phyloP scores from a whole-genome alignment of 2,329 filamentous ascomycete species.

The Ophiosphaerella narmari region DNA sequence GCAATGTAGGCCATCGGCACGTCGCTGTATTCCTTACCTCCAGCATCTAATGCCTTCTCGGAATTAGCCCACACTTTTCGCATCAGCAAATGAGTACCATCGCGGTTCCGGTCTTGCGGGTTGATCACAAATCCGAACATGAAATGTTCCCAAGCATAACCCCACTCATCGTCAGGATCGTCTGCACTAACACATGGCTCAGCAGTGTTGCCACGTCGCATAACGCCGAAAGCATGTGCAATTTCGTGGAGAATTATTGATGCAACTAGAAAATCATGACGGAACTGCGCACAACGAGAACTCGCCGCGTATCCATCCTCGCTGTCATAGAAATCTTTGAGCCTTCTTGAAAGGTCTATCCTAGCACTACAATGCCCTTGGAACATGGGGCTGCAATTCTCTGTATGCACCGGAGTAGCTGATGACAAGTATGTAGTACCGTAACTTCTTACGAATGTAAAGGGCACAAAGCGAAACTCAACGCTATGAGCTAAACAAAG shows the following conservation, averaged over 20 bases:
- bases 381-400: constrained; percentile 18
- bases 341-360: constrained; percentile 31
- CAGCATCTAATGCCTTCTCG: constrained; percentile 10
- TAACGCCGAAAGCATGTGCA: constrained; percentile 40
- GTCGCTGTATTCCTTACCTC: constrained; percentile 37
- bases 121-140: constrained; percentile 42
- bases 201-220: constrained; percentile 31
- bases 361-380: constrained; percentile 12
- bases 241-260: constrained; percentile 40
- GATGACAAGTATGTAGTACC: constrained; percentile 22
- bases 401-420: constrained; percentile 6
- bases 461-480: constrained; percentile 20
- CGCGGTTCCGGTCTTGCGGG: constrained; percentile 25
- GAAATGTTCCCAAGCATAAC: constrained; percentile 45
- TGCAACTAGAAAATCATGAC: constrained; percentile 43
- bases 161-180: constrained; percentile 37
- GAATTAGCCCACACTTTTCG: constrained; percentile 34
- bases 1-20: constrained; percentile 42
- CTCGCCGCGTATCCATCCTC: constrained; percentile 23
- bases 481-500: constrained; percentile 32
- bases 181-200: constrained; percentile 34
- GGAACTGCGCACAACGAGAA: constrained; percentile 34
- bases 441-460: constrained; percentile 13
- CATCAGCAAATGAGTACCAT: constrained; percentile 30
- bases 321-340: constrained; percentile 22